These are phyloP conservation scores for Dothistroma pini DNA, from an alignment of 2,329 filamentous ascomycete species.

Conservation along the genomic window DNA sequence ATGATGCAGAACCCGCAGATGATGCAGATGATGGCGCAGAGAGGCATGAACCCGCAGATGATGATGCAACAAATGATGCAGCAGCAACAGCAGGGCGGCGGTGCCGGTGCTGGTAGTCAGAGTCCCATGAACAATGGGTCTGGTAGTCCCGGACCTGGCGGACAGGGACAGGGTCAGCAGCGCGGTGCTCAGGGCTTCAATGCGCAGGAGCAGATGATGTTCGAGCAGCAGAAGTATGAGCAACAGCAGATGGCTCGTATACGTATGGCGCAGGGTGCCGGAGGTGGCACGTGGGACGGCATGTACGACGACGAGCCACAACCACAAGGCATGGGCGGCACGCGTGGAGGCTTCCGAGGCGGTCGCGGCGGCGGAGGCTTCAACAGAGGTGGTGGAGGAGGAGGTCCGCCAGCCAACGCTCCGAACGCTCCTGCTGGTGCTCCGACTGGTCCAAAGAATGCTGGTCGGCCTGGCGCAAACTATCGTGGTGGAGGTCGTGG, in stretches of 20 bases:
- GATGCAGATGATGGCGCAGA: slow-evolving; percentile 39
- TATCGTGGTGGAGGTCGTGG: slow-evolving; percentile 87
- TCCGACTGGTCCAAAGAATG: slow-evolving; percentile 94
- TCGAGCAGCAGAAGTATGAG: slow-evolving; percentile 76
- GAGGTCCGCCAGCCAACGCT: slow-evolving; percentile 41
- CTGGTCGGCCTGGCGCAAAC: slow-evolving; percentile 84
- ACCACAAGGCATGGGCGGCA: slow-evolving; percentile 59
- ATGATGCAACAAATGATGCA: slow-evolving; percentile 34
- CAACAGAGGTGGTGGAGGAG: slow-evolving; percentile 41
- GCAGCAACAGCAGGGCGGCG: slow-evolving; percentile 34
- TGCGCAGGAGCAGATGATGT: slow-evolving; percentile 68
- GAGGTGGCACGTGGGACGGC: slow-evolving; percentile 76
- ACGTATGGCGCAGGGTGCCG: slow-evolving; percentile 39
- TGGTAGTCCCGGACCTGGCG: slow-evolving; percentile 19
- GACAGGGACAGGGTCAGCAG: slow-evolving; percentile 1
- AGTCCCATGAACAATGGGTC: slow-evolving; percentile 28
- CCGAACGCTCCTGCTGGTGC: slow-evolving; percentile 67
- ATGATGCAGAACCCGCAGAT: slow-evolving; percentile 49
- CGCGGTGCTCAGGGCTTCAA: slow-evolving; percentile 54
- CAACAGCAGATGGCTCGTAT: slow-evolving; percentile 60
- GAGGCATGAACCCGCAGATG: slow-evolving; percentile 57
- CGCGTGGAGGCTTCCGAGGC: slow-evolving; percentile 21
- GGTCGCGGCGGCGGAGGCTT: slow-evolving; percentile 40
- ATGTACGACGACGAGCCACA: slow-evolving; percentile 97
- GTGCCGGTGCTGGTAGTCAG: neutral